These are phyloP conservation scores for Penicillium sp. DNA, from an alignment of 2,329 filamentous ascomycete species.

Conservation along the genomic window DNA sequence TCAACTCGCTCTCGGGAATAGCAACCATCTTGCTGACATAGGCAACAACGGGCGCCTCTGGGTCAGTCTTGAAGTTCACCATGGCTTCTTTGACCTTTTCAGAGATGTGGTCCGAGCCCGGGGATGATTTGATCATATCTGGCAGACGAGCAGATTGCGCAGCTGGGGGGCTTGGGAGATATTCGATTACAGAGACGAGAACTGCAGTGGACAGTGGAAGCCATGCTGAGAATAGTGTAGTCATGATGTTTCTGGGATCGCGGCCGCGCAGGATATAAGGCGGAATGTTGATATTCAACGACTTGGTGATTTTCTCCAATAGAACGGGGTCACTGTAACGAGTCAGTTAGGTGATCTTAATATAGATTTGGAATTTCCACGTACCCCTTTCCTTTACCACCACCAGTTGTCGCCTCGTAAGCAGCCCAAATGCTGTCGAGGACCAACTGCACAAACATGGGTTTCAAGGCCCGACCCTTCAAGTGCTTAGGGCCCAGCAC, in stretches of 20 bases:
- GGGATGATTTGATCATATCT: conserved; percentile 74
- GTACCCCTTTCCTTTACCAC: conserved; percentile 77
- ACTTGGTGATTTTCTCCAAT: conserved; percentile 93
- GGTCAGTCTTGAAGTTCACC: conserved; percentile 70
- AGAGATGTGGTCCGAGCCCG: conserved; percentile 72
- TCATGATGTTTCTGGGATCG: conserved; percentile 81
- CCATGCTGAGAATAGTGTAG: conserved; percentile 85
- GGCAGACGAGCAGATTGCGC: conserved; percentile 82
- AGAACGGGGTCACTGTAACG: conserved; percentile 67
- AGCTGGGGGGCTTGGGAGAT: conserved; percentile 76
- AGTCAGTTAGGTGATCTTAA: conserved; percentile 29
- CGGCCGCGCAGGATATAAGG: conserved; percentile 81
- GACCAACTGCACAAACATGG: conserved; percentile 96
- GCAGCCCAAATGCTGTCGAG: conserved; percentile 95
- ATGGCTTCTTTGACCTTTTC: conserved; percentile 74
- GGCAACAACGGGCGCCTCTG: conserved; percentile 77
- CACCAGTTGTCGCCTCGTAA: conserved; percentile 85
- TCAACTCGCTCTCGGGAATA: conserved; percentile 86
- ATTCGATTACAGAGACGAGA: conserved; percentile 90
- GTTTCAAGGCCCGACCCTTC: conserved; percentile 87
- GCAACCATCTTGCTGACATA: conserved; percentile 99
- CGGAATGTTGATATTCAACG: conserved; percentile 78
- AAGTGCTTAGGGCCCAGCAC: conserved; percentile 88
- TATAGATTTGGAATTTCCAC: conserved; percentile 31
- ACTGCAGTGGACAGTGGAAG: conserved; percentile 89